Evolutionary conservation across 495 filamentous ascomycete species (phyloP), one percentile per base, ranked within the genome.

Genomic region (Cladorrhinum samala): DNA sequence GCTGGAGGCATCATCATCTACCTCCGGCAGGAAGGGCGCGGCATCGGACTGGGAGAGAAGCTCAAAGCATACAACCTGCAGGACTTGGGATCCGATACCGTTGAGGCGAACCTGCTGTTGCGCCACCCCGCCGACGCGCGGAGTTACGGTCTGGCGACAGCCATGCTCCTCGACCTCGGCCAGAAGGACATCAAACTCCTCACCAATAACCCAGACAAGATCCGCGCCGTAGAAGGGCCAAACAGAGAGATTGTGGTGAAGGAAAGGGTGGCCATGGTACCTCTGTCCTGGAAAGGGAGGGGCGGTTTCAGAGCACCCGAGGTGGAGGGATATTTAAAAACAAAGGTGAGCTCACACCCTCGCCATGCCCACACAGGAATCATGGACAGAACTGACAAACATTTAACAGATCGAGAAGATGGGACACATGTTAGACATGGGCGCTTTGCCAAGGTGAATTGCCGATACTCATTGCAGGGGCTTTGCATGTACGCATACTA

Each of bases 161-260:
- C 91, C 3, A 97, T 98, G 77, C 74, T 98, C 37, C 71, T 84
- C 50, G 93, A 98, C 74, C 74, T 98, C 25, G 90, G 87, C 0
- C 78, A 85, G 39, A 69, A 75, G 18, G 89, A 93, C 11, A 83
- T 96, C 45, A 74, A 88, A 50, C 68, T 98, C 30, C 72, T 98
- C 54, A 98, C 93, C n/a, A 98, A 98, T 68, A 98, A 98, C 62
- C 93, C 93, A 0, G 93, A 98, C 58, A 98, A 98, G 74, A 85
- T 97, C 25, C 78, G 90, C 20, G 93, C 93, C 2, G 88, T 98
- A 7, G 93, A 98, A 63, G 93, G 93, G 0, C 88, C 89, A 0
- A 86, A 87, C 54, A 76, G 89, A 18, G 91, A 96, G 72, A 77
- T 97, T 4, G 77, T 83, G 43, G 92, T 98, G 6, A 90, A 83